These are phyloP conservation scores for Phytophthora pseudosyringae DNA, from an alignment of 352 stramenopile genomes.

Conservation along the genomic window DNA sequence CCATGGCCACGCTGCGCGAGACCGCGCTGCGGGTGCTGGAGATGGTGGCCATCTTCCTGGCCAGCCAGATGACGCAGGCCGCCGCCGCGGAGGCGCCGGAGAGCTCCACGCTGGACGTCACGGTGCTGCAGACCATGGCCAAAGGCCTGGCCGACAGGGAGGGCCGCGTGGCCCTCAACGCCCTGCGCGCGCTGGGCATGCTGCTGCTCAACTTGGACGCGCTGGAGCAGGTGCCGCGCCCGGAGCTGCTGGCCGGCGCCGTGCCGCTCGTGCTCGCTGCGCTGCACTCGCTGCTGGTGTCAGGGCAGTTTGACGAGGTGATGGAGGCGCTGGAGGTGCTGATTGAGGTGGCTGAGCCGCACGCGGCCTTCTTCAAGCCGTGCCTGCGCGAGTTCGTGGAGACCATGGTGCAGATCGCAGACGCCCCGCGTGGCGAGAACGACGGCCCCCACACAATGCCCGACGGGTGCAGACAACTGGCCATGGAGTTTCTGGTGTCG, in stretches of 20 bases:
- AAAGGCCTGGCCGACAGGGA: conserved; percentile 58
- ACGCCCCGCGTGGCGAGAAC: conserved; percentile 42
- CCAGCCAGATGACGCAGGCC: conserved; percentile 55
- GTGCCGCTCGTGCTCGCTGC: conserved; percentile 63
- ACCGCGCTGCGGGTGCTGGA: conserved; percentile 77
- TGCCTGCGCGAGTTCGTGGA: conserved; percentile 64
- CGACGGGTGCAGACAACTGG: conserved; percentile 77
- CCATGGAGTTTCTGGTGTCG: conserved; percentile 88
- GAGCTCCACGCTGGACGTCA: conserved; percentile 48
- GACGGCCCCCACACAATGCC: conserved; percentile 40
- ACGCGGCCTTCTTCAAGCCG: conserved; percentile 76
- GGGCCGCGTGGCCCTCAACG: conserved; percentile 75
- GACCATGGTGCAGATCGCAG: conserved; percentile 78
- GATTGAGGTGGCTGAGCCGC: conserved; percentile 80
- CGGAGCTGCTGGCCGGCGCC: conserved; percentile 55
- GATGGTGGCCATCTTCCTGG: conserved; percentile 84
- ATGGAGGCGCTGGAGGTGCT: conserved; percentile 85
- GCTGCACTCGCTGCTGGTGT: conserved; percentile 59
- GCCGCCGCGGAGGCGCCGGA: conserved; percentile 29
- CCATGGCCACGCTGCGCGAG: conserved; percentile 65
- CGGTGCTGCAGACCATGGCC: conserved; percentile 58
- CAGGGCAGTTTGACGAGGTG: conserved; percentile 67
- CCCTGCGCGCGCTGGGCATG: conserved; percentile 74
- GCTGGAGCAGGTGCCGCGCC: conserved; percentile 55
- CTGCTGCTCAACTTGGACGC: conserved; percentile 78